Conservation (phyloP, 805 yeast genomes). For the Debaryomyces maramus region DNA sequence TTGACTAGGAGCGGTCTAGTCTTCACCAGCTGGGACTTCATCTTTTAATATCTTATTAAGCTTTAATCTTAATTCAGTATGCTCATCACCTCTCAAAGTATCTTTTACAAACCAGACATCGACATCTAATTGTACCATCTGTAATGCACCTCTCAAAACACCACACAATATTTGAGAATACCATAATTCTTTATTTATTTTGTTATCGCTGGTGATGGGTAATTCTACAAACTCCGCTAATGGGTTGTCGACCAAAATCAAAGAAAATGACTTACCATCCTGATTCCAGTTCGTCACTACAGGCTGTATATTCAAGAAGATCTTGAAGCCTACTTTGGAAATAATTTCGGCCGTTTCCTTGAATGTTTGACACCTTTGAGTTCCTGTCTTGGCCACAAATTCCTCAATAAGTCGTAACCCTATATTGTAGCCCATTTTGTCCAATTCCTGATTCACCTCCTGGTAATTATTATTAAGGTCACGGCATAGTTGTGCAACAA, state of each 20-base stretch:
- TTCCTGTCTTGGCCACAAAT: conserved; percentile 83
- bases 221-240: conserved; percentile 93
- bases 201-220: conserved; percentile 66
- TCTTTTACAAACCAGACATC: conserved; percentile 81
- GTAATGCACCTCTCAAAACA: conserved; percentile 85
- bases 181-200: conserved; percentile 76
- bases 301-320: conserved; percentile 83
- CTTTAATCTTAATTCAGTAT: conserved; percentile 75
- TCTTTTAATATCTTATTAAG: conserved; percentile 76
- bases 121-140: conserved; percentile 93
- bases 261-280: conserved; percentile 72
- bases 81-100: conserved; percentile 75
- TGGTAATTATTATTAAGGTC: conserved; percentile 75
- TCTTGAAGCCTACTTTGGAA: conserved; percentile 84
- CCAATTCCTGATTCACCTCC: conserved; percentile 81
- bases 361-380: conserved; percentile 76
- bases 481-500: conserved; percentile 86
- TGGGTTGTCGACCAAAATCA: conserved; percentile 82
- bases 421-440: conserved; percentile 92
- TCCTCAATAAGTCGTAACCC: conserved; percentile 92
- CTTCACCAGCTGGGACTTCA: conserved; percentile 97
- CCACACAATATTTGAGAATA: conserved; percentile 90
- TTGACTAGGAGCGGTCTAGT: too few relatives aligned
- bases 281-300: conserved; percentile 69
- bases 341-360: conserved; percentile 86